These are phyloP conservation scores for Mycena latifolia DNA, from an alignment of 768 basidiomycete species.

Conservation along the genomic window DNA sequence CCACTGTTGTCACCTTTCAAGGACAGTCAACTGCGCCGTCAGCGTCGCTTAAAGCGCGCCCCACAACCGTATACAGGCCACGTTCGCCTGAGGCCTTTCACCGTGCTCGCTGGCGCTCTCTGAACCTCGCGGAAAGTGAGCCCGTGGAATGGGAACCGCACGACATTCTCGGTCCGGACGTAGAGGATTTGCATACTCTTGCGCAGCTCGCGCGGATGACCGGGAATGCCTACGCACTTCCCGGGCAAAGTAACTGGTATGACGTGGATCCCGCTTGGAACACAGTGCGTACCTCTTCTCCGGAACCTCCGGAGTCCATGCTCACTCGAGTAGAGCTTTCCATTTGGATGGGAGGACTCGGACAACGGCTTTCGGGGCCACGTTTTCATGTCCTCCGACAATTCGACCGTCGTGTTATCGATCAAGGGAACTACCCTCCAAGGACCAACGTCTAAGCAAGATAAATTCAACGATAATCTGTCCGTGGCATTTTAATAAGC, in stretches of 20 bases:
- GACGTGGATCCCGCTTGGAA: conserved; percentile 85
- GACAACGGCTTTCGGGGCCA: conserved; percentile 90
- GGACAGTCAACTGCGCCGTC: neutral
- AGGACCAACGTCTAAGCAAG: conserved; percentile 89
- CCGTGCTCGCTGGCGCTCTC: conserved; percentile 65
- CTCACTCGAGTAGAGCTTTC: conserved; percentile 69
- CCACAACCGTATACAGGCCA: conserved; percentile 73
- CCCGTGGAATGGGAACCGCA: conserved; percentile 75
- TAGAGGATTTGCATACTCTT: conserved; percentile 84
- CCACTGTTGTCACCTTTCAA: conserved; percentile 7
- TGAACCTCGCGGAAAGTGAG: conserved; percentile 62
- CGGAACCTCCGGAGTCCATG: conserved; percentile 13
- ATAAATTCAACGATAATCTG: conserved; percentile 94
- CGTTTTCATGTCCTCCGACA: conserved; percentile 83
- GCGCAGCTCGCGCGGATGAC: conserved; percentile 89
- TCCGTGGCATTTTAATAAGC: conserved; percentile 36
- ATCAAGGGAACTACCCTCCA: conserved; percentile 91
- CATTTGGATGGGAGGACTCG: conserved; percentile 79
- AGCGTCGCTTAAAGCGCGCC: conserved; percentile 55
- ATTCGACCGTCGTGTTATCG: conserved; percentile 86
- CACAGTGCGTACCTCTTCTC: conserved; percentile 47
- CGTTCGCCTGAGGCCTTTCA: conserved; percentile 63
- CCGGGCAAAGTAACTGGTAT: conserved; percentile 83
- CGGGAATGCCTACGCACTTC: conserved; percentile 88
- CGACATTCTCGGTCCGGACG: conserved; percentile 79